phyloP scores from a whole-genome alignment of 2,329 filamentous ascomycete genomes.

The Cladophialophora psammophila region DNA sequence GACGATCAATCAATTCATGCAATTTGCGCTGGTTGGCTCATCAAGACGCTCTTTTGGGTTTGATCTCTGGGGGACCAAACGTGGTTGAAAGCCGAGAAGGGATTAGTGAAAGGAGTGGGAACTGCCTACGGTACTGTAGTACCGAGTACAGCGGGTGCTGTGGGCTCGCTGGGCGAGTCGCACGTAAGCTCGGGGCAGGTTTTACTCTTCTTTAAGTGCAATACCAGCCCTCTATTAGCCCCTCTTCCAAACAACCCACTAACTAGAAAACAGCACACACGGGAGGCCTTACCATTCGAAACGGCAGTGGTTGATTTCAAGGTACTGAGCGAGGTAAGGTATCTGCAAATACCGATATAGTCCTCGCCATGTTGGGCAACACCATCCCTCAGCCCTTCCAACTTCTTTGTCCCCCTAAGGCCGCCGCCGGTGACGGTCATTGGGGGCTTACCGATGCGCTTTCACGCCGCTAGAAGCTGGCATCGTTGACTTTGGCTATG shows the following conservation, averaged over 20 bases:
- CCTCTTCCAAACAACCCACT: not conserved
- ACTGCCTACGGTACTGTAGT: no score
- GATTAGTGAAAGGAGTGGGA: no score
- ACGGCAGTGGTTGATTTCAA: not conserved
- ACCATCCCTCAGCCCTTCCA: not conserved
- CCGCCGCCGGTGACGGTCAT: not conserved
- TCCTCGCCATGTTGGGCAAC: not conserved
- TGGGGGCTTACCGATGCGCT: not conserved
- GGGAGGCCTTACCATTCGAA: not conserved
- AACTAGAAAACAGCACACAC: not conserved
- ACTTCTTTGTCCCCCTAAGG: not conserved
- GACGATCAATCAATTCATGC: no score
- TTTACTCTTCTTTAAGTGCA: no score
- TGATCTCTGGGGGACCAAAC: no score
- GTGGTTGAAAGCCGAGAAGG: no score
- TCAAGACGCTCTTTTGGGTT: no score
- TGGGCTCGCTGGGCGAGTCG: no score
- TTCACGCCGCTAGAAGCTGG: not conserved
- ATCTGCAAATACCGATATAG: not conserved
- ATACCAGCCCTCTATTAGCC: no score
- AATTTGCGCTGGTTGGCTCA: no score
- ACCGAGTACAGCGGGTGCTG: no score
- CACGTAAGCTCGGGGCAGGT: no score
- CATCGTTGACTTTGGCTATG: conserved; percentile 1
- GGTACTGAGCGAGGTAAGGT: not conserved